These are phyloP conservation scores for Ceratocystis huliohia DNA, from an alignment of 2,329 filamentous ascomycete genomes.

Conservation along the genomic window DNA sequence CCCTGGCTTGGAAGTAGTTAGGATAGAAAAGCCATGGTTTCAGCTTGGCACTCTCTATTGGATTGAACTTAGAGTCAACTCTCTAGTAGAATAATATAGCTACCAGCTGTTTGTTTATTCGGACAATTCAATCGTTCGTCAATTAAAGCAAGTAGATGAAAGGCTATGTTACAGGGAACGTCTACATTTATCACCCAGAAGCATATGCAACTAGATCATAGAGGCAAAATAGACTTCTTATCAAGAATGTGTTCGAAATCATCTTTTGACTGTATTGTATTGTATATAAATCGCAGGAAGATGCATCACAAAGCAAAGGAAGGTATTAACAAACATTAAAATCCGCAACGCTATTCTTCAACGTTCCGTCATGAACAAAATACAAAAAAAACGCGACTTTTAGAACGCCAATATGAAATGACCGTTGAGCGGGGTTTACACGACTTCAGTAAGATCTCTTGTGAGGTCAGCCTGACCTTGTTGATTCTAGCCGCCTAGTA, in stretches of 20 bases:
- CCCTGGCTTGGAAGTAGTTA: slow-evolving; percentile 45
- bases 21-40: slow-evolving; percentile 38
- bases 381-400: neutral
- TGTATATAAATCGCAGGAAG: slow-evolving; percentile 8
- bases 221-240: too few relatives aligned
- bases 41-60: slow-evolving; percentile 47
- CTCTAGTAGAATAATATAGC: neutral
- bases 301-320: neutral
- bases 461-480: neutral
- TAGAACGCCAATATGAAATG: too few relatives aligned
- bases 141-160: too few relatives aligned
- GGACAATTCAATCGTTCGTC: too few relatives aligned
- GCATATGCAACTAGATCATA: too few relatives aligned
- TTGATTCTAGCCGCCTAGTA: neutral
- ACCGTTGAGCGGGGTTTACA: too few relatives aligned
- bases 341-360: neutral
- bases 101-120: too few relatives aligned
- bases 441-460: neutral
- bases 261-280: neutral
- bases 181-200: too few relatives aligned
- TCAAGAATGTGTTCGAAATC: too few relatives aligned
- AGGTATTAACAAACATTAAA: neutral
- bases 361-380: neutral
- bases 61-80: slow-evolving; percentile 40
- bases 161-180: too few relatives aligned